Conservation (phyloP, 2,329 filamentous ascomycete species). For the Xylaria sp. region DNA sequence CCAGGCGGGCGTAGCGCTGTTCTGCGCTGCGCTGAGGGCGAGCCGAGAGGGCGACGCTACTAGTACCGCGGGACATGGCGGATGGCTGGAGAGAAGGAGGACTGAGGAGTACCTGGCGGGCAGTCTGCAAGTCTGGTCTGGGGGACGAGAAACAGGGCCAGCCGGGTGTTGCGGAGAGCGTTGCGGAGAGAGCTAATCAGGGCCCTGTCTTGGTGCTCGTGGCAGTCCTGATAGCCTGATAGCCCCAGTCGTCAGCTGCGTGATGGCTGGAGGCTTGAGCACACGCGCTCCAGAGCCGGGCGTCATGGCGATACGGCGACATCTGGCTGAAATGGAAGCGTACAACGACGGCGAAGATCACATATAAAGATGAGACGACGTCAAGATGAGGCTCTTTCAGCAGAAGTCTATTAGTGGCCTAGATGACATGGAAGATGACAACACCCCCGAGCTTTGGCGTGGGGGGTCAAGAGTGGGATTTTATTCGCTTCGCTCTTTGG, state of each 20-base stretch:
- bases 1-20: slow-evolving; percentile 33
- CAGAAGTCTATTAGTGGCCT: slow-evolving; percentile 48
- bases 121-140: too few relatives aligned
- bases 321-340: slow-evolving; percentile 36
- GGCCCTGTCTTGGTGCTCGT: slow-evolving; percentile 33
- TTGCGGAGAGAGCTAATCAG: slow-evolving; percentile 35
- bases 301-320: slow-evolving; percentile 23
- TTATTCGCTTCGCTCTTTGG: slow-evolving; percentile 35
- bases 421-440: slow-evolving; percentile 48
- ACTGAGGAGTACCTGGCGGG: slow-evolving; percentile 5
- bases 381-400: slow-evolving; percentile 48
- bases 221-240: slow-evolving; percentile 30
- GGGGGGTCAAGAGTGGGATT: slow-evolving; percentile 48
- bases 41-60: slow-evolving; percentile 24
- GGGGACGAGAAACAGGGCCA: slow-evolving; percentile 22
- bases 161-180: slow-evolving; percentile 25
- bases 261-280: slow-evolving; percentile 28
- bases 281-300: slow-evolving; percentile 22
- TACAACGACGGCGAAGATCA: slow-evolving; percentile 34
- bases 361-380: slow-evolving; percentile 44
- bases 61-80: slow-evolving; percentile 14
- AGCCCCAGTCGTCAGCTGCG: slow-evolving; percentile 34
- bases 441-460: slow-evolving; percentile 43
- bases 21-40: slow-evolving; percentile 22
- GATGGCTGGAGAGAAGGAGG: slow-evolving; percentile 15